Evolutionary conservation across 75 land plant species (phyloP).

Genomic region (Selaginella tamariscina): DNA sequence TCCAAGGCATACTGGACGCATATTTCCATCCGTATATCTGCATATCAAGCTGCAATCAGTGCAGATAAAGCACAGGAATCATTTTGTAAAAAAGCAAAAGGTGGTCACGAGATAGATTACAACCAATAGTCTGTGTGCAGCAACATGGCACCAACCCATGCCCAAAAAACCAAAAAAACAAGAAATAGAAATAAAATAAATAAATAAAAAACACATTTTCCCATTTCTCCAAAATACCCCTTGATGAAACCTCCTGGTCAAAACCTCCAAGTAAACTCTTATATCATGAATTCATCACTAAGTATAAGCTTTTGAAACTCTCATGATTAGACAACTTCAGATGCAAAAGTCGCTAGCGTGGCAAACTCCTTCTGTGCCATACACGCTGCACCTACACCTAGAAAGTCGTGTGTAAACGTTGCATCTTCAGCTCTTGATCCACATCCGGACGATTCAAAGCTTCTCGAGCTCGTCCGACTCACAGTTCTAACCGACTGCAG

Average conservation of each 20-base stretch:
- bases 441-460: too few relatives aligned
- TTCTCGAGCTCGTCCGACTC: too few relatives aligned
- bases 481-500: too few relatives aligned
- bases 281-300: too few relatives aligned
- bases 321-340: neutral
- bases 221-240: neutral
- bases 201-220: neutral
- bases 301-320: too few relatives aligned
- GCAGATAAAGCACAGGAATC: slow-evolving; percentile 3
- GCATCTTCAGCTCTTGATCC: too few relatives aligned
- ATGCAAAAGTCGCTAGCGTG: neutral
- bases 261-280: too few relatives aligned
- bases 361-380: neutral
- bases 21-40: neutral
- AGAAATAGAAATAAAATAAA: too few relatives aligned
- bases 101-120: slow-evolving; percentile 1
- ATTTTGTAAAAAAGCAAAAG: neutral
- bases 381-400: neutral
- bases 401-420: neutral
- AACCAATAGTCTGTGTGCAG: neutral
- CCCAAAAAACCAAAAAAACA: neutral
- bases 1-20: too few relatives aligned
- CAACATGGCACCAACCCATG: neutral
- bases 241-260: neutral
- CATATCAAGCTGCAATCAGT: slow-evolving; percentile 3